A percentile compares a stretch with the other conserved stretches of the same genome.
These are phyloP conservation scores for Penicillium sp. DNA, from an alignment of 2,329 filamentous ascomycete species.

Conservation along the genomic window DNA sequence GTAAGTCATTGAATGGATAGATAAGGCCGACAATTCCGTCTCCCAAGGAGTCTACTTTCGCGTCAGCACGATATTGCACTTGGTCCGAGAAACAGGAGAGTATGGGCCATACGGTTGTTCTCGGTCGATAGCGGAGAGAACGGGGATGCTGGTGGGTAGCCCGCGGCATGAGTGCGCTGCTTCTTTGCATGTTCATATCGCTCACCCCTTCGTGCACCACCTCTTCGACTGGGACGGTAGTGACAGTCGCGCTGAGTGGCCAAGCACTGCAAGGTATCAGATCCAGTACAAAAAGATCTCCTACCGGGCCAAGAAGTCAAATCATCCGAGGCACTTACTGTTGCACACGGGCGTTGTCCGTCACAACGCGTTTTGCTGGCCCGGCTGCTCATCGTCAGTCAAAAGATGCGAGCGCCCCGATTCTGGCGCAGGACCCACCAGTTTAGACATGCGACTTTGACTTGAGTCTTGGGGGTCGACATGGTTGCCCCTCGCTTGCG, in stretches of 20 bases:
- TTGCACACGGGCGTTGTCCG: constrained; percentile 21
- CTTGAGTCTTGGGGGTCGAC: neutral
- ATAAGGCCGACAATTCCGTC: neutral
- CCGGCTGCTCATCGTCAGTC: constrained; percentile 14
- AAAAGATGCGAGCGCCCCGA: neutral
- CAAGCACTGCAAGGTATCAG: constrained; percentile 11
- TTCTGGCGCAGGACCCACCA: neutral
- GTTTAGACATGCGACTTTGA: neutral
- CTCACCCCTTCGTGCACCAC: constrained; percentile 21
- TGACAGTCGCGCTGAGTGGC: constrained; percentile 15
- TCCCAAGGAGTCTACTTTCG: neutral
- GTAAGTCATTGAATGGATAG: neutral
- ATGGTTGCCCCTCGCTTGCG: neutral
- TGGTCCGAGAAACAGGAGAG: neutral
- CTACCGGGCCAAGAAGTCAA: no score
- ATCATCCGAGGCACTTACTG: constrained; percentile 11
- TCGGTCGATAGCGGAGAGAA: constrained; percentile 15
- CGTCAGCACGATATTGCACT: no score
- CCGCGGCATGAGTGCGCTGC: constrained; percentile 1
- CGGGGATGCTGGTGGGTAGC: constrained; percentile 1
- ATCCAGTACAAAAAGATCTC: no score
- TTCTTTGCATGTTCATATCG: constrained; percentile 14
- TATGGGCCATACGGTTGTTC: constrained; percentile 2
- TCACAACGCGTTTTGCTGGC: constrained; percentile 27
- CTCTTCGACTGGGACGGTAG: constrained; percentile 25